A percentile compares a stretch with the other conserved stretches of the same genome.
Evolutionary conservation across 2,329 filamentous ascomycete genomes (phyloP).

Genomic region (Trichoderma afroharzianum): DNA sequence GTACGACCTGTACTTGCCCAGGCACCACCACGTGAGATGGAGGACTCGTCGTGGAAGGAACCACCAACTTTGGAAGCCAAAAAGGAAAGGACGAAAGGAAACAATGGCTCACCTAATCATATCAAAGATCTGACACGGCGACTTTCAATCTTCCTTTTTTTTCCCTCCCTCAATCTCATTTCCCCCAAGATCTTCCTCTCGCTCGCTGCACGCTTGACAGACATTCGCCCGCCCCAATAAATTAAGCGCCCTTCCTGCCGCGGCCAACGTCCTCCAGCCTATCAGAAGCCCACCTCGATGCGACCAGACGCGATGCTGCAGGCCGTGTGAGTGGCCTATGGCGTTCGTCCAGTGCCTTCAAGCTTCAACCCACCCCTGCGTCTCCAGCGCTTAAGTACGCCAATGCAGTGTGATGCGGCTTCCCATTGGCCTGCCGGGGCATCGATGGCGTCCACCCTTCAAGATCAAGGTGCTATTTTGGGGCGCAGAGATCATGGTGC

Average conservation of each 20-base stretch:
- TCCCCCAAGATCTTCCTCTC: neutral
- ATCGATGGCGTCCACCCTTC: neutral
- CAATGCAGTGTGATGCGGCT: constrained; percentile 16
- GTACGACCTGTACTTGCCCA: neutral
- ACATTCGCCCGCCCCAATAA: neutral
- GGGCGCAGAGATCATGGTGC: neutral
- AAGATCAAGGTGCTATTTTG: constrained; percentile 16
- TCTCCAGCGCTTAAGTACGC: constrained; percentile 13
- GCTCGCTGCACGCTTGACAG: neutral
- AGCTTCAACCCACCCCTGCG: constrained; percentile 10
- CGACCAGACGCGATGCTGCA: neutral
- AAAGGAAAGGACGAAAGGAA: neutral
- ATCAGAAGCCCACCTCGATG: constrained; percentile 6
- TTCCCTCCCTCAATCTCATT: neutral
- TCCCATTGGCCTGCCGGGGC: constrained; percentile 4
- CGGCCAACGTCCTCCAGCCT: constrained; percentile 7
- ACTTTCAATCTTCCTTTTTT: neutral
- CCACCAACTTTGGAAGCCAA: neutral
- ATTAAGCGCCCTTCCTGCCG: constrained; percentile 16
- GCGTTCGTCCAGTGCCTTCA: constrained; percentile 11
- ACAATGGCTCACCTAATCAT: neutral
- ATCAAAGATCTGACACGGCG: neutral
- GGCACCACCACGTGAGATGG: neutral
- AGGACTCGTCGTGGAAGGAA: neutral
- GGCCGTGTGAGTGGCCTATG: neutral